Evolutionary conservation across 148 eudicot genomes (phyloP), one percentile per base, ranked within the genome.

Genomic region (Chenopodium quinoa): DNA sequence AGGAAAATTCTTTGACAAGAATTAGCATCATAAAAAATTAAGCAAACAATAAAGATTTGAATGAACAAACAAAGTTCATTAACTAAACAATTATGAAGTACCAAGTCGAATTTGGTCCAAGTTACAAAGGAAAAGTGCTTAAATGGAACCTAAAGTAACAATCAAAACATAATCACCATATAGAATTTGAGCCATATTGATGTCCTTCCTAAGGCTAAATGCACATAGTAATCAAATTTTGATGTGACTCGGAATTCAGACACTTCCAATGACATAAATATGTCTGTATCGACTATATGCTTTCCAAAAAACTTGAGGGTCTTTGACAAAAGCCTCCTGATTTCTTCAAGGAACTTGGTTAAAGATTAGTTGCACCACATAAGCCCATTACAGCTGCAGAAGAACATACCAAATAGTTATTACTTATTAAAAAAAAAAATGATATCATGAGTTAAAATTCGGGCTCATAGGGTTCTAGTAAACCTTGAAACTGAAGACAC

Each of bases 321-420:
- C 29, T 73, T n/a, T 73, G 52, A 40, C 9, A 71, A 27, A 72
- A n/a, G 20, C 60, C 81, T 37, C 52, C 81, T 34, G 62, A 17
- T 63, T 66, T 48, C 78, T 63, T 73, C 25, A 73, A 71, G 68
- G 75, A 13, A 75, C 73, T 71, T 82, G 75, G 69, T 68, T 14
- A 65, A 76, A 14, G 69, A 67, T 34, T 48, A 75, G 56, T 71
- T 71, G 48, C 54, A 11, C 60, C 64, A 65, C 40, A 25, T 23
- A 40, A 62, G 77, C 63, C 64, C 50, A 80, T 60, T 47, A 63
- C 77, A 25, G 17, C 68, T 60, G 37, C 77, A 47, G 56, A 80
- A 63, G 58, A 27, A 56, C 44, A 80, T 25, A 31, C 16, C 3
- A 27, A 75, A 17, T 2, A 22, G 14, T 76, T 76, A 76, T 76